Base-by-base conservation (phyloP, 164 flowering plant genomes). In the Vitis riparia region DNA sequence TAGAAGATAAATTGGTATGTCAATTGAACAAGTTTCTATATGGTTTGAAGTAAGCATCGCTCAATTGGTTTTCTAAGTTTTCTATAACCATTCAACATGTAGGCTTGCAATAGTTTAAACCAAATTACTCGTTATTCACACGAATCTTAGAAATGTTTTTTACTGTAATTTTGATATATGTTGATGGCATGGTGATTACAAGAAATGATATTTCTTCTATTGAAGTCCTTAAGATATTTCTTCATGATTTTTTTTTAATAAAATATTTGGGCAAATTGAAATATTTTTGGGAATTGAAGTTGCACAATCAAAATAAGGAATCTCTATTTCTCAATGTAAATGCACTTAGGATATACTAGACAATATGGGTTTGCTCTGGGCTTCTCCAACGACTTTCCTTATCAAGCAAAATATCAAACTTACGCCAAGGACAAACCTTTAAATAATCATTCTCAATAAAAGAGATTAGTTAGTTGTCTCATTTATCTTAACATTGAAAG, bases 231-330 rank as follows among this genome's bases (percentile, higher is more conserved):
- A 9, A 77, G 65, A 27, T 73, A 68, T 60, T 77, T 65, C 63
- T 76, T 27, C 70, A 71, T 0, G 44, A 70, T 58, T 68, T 70
- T 44, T 65, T 75, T 29, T 70, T 55, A 11, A 58, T 67, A 1
- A 10, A 9, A 9, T 4, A 32, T 32, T 6, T 32, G 4, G 44
- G 44, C 44, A 32, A 32, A 32, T 32, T 32, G 44, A 32, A 32
- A 32, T 32, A 32, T 32, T 32, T 32, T 32, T 32, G 0, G 44
- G 4, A 32, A 32, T 32, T 3, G 44, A 32, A 32, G 6, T 32
- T 32, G 44, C 44, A 32, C 44, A 32, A 32, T 32, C 6, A 6
- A 32, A n/a, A 6, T 6, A 6, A 1, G 67, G 74, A 1, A 51
- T 66, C 3, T 61, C 37, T 23, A n/a, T 75, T 32, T 63, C 51